Percentiles rank a stretch among this genome's conserved stretches.
These are phyloP conservation scores for Solanum chacoense DNA, from an alignment of 305 asterid genomes.

Conservation along the genomic window DNA sequence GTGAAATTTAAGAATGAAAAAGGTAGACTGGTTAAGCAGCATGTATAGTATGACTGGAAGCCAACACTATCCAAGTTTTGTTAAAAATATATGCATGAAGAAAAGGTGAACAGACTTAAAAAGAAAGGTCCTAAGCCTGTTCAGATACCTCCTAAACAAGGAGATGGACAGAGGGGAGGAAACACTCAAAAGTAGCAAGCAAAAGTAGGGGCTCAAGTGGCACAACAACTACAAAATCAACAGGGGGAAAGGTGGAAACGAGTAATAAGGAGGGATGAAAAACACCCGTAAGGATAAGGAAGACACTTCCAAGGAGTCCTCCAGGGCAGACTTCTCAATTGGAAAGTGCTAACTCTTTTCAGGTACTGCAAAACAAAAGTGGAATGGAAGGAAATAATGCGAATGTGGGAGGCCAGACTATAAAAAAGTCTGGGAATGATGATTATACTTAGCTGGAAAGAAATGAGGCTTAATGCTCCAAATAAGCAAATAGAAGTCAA, in stretches of 20 bases:
- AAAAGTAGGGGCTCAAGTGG: not conserved
- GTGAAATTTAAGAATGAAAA: not conserved
- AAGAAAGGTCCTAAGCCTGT: not conserved
- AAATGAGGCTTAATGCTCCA: not conserved
- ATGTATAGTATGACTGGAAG: not conserved
- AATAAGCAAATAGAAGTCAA: not conserved
- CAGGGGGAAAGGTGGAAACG: fast-evolving
- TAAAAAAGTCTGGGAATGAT: not conserved
- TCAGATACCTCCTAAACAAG: no score
- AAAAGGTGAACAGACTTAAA: not conserved
- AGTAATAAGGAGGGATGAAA: not conserved
- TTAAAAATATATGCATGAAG: not conserved
- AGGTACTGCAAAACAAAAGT: not conserved
- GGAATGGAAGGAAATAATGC: not conserved
- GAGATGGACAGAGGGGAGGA: not conserved
- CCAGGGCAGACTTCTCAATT: not conserved
- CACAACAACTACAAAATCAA: not conserved
- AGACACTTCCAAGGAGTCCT: not conserved
- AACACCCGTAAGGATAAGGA: not conserved
- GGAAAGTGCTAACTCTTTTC: not conserved
- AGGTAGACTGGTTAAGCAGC: not conserved
- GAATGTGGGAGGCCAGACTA: not conserved
- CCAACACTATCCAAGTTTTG: not conserved
- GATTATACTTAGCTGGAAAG: not conserved
- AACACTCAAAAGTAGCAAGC: not conserved